phyloP scores from a whole-genome alignment of 306 rosid species.

The Malus asiatica region DNA sequence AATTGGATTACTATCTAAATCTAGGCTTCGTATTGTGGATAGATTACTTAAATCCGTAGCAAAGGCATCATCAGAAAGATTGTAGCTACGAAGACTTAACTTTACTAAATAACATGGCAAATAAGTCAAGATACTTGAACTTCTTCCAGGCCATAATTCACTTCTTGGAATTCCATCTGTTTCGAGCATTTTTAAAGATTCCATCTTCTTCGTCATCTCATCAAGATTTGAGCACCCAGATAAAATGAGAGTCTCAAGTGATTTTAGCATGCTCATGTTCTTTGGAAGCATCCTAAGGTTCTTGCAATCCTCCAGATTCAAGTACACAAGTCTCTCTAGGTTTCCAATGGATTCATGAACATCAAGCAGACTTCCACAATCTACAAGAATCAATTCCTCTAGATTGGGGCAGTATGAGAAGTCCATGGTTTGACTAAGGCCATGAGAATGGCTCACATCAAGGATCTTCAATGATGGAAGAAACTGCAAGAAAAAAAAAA shows the following conservation, averaged over 20 bases:
- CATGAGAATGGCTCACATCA: slow-evolving; percentile 9
- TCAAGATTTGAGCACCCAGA: neutral
- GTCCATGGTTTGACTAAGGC: neutral
- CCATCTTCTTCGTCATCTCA: neutral
- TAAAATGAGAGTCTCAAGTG: neutral
- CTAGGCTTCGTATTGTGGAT: neutral
- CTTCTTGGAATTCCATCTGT: neutral
- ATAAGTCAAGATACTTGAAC: neutral
- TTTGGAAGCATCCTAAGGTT: slow-evolving; percentile 1
- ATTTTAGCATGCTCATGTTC: neutral
- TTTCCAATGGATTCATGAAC: slow-evolving; percentile 10
- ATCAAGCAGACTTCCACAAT: neutral
- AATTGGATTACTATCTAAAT: neutral
- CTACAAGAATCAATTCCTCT: neutral
- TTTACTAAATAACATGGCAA: neutral
- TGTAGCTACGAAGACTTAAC: neutral
- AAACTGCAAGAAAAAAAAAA: neutral
- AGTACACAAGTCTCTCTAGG: neutral
- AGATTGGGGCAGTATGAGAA: neutral
- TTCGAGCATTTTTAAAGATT: neutral
- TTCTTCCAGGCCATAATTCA: neutral
- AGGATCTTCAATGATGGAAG: slow-evolving; percentile 4
- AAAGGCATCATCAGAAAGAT: neutral
- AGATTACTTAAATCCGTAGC: neutral
- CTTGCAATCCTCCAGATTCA: slow-evolving; percentile 4